Conservation (phyloP, 208 protist species). For the Acanthamoeba royreba region DNA sequence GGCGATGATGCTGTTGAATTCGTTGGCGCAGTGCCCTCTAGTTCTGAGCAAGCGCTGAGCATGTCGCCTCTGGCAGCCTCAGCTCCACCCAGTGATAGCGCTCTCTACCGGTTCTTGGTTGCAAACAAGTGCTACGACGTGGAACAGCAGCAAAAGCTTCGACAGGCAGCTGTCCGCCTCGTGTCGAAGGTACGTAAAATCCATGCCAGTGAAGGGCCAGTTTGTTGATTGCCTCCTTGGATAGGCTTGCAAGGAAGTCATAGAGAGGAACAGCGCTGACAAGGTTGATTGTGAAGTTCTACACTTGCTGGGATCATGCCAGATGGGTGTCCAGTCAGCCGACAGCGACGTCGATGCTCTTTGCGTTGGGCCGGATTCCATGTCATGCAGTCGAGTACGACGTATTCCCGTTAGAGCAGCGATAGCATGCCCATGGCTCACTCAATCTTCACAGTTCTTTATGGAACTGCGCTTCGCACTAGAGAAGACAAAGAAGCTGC, state of each 20-base stretch:
- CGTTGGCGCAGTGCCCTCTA: not conserved
- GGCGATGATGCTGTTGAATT: not conserved
- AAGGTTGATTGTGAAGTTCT: not conserved
- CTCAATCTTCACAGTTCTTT: not conserved
- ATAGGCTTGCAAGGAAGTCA: not conserved
- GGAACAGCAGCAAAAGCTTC: not conserved
- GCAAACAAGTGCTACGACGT: not conserved
- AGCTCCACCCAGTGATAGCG: not conserved
- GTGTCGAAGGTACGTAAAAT: not conserved
- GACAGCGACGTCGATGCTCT: slow-evolving; percentile 28
- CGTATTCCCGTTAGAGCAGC: not conserved
- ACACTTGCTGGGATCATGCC: not conserved
- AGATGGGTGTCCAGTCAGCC: slow-evolving; percentile 13
- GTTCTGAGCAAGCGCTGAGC: too few species aligned
- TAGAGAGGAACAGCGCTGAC: not conserved
- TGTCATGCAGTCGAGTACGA: not conserved
- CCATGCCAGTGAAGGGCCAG: too few species aligned
- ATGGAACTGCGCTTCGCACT: not conserved
- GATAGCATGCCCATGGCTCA: not conserved
- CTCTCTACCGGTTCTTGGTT: not conserved
- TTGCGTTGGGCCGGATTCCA: not conserved
- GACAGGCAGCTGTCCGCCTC: not conserved
- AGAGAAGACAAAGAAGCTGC: not conserved
- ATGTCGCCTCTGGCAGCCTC: too few species aligned
- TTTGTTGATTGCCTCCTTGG: not conserved